Conservation (phyloP, 306 rosid species). For the Casuarina equisetifolia region DNA sequence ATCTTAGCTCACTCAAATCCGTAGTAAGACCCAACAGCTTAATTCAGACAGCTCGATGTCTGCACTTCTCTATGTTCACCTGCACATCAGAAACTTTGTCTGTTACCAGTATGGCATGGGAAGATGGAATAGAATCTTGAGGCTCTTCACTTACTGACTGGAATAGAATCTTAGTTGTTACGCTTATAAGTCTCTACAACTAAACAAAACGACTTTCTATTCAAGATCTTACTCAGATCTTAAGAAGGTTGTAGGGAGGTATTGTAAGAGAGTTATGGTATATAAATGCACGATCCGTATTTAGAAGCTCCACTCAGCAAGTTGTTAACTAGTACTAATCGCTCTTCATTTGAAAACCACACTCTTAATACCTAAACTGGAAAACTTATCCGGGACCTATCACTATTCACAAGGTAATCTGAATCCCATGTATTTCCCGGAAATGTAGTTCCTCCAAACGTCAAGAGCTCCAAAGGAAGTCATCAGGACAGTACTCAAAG, state of each 20-base stretch:
- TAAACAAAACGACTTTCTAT: neutral
- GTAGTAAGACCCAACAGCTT: too few species aligned
- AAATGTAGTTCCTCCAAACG: slow-evolving; percentile 53
- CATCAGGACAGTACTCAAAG: slow-evolving; percentile 72
- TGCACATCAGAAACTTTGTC: too few species aligned
- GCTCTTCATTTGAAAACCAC: neutral
- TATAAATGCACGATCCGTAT: too few species aligned
- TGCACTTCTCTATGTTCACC: too few species aligned
- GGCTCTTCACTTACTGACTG: neutral
- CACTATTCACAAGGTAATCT: slow-evolving; percentile 51
- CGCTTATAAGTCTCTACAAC: neutral
- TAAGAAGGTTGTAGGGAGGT: too few species aligned
- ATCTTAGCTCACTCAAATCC: too few species aligned
- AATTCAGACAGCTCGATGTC: too few species aligned
- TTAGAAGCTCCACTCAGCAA: neutral
- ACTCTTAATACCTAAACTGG: neutral
- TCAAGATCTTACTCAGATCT: neutral
- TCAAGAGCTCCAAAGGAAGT: slow-evolving; percentile 70
- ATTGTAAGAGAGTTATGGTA: too few species aligned
- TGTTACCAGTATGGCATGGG: too few species aligned
- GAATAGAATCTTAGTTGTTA: neutral
- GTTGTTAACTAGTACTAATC: neutral
- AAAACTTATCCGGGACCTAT: neutral
- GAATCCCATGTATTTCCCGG: slow-evolving; percentile 81
- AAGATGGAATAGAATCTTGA: too few species aligned